phyloP scores from a whole-genome alignment of 225 moss, liverwort and hornwort species.

The Pseudisothecium myosuroides region DNA sequence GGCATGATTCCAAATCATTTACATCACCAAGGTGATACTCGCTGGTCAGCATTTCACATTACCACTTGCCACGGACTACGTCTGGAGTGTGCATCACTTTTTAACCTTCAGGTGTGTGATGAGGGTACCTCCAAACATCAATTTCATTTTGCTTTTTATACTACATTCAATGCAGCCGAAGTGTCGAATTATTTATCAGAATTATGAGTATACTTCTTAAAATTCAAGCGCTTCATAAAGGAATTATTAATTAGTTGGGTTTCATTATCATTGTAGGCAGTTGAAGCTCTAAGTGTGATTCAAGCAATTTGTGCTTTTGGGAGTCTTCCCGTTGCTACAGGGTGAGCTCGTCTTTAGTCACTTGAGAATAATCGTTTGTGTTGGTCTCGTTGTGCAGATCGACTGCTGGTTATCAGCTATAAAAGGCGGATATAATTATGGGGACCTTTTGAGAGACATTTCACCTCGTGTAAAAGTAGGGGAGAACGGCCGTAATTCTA shows the following conservation, averaged over 20 bases:
- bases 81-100: conserved; percentile 70
- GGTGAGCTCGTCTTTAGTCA: not conserved
- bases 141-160: not conserved
- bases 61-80: conserved; percentile 96
- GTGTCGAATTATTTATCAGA: not conserved
- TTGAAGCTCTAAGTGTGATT: not conserved
- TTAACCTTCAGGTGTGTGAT: conserved; percentile 56
- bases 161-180: not conserved
- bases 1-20: conserved; percentile 70
- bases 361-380: not conserved
- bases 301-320: not conserved
- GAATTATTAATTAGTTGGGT: not conserved
- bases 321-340: not conserved
- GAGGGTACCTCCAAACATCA: not conserved
- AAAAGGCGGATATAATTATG: conserved; percentile 49
- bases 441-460: conserved; percentile 35
- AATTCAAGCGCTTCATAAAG: not conserved
- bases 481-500: conserved; percentile 39
- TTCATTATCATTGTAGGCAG: not conserved
- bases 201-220: not conserved
- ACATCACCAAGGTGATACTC: conserved; percentile 80
- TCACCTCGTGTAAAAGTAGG: conserved; percentile 40
- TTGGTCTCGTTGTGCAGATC: conserved; percentile 32
- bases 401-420: conserved; percentile 86
- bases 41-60: conserved; percentile 94